These are phyloP conservation scores for Sphagnum magellanicum DNA, from an alignment of 228 moss, liverwort and hornwort genomes.

Conservation along the genomic window DNA sequence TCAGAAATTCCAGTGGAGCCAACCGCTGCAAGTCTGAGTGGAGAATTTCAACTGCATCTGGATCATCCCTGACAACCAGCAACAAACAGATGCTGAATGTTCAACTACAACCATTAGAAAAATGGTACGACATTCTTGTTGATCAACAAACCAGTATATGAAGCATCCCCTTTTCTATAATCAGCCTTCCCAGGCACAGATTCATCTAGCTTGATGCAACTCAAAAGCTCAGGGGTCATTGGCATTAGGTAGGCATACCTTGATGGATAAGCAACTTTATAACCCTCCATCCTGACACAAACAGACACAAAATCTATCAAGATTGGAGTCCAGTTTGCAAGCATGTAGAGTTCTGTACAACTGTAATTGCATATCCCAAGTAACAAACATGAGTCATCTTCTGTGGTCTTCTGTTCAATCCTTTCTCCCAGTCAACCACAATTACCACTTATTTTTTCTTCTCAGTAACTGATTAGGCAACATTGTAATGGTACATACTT, in stretches of 20 bases:
- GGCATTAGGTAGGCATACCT: slow-evolving; percentile 18
- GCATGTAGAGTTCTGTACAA: background rate
- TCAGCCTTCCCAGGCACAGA: background rate
- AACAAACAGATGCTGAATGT: background rate
- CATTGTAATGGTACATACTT: no score
- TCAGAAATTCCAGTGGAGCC: slow-evolving; percentile 70
- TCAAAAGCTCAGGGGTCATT: no score
- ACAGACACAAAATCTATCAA: background rate
- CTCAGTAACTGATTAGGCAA: no score
- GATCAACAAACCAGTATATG: background rate
- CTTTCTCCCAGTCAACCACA: no score
- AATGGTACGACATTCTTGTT: background rate
- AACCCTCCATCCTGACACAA: slow-evolving; percentile 35
- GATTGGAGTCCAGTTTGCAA: background rate
- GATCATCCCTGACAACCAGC: slow-evolving; percentile 54
- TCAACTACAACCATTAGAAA: background rate
- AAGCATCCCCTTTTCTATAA: background rate
- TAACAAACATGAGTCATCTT: no score
- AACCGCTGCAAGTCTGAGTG: slow-evolving; percentile 59
- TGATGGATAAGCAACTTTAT: slow-evolving; percentile 69
- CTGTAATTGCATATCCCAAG: no score
- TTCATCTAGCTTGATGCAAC: no score
- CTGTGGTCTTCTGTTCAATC: no score
- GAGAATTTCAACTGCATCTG: slow-evolving; percentile 77
- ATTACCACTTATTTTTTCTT: no score